Conservation (phyloP, 306 rosid species). For the Hippophae tibetana region DNA sequence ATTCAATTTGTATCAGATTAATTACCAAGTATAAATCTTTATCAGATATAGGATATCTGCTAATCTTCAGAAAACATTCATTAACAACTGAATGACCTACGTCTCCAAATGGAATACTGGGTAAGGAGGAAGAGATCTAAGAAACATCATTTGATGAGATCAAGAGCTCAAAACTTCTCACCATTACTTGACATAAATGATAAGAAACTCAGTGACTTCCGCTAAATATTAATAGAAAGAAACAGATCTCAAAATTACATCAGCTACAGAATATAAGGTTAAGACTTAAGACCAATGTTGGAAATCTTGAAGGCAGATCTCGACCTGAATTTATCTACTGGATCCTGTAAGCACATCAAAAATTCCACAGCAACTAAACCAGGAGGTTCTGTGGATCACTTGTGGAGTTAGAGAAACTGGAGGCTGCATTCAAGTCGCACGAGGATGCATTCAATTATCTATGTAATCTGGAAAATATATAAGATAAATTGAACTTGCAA, state of each 20-base stretch:
- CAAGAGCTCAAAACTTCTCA: not conserved
- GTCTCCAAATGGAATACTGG: no score
- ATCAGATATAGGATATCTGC: no score
- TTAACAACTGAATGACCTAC: no score
- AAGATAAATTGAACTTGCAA: slow-evolving; percentile 14
- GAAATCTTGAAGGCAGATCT: slow-evolving; percentile 11
- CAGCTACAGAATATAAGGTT: not conserved
- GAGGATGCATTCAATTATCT: not conserved
- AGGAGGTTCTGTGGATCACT: slow-evolving; percentile 41
- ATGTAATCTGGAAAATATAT: not conserved
- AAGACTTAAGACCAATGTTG: not conserved
- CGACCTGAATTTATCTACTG: slow-evolving; percentile 61
- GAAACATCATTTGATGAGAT: not conserved
- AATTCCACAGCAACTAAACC: slow-evolving; percentile 82
- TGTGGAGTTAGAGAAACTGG: slow-evolving; percentile 34
- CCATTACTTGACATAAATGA: not conserved
- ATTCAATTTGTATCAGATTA: no score
- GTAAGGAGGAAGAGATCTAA: no score
- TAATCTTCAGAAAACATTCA: no score
- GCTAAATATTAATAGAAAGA: no score
- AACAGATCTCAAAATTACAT: not conserved
- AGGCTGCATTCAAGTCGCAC: slow-evolving; percentile 40
- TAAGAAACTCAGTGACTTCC: no score
- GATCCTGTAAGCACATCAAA: slow-evolving; percentile 48
- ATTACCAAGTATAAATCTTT: no score